phyloP scores from a whole-genome alignment of 495 filamentous ascomycete genomes.

The Cladorrhinum samala region DNA sequence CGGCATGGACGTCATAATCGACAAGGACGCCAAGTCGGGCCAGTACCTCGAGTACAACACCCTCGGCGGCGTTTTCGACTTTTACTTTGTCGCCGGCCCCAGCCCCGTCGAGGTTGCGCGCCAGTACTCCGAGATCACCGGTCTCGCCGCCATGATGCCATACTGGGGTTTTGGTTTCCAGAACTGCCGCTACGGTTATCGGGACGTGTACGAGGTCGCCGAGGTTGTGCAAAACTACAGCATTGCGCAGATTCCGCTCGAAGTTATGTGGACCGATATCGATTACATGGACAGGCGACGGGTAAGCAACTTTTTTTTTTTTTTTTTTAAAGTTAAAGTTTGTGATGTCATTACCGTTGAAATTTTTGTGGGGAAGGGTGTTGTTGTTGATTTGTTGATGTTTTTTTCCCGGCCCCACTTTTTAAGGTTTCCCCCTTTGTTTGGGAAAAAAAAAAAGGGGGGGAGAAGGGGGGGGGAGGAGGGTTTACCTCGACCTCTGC shows the following conservation, averaged over 20 bases:
- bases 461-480: too few species aligned
- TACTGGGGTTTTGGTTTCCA: constrained; percentile 86
- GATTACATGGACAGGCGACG: constrained; percentile 66
- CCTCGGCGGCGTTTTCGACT: constrained; percentile 73
- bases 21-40: constrained; percentile 51
- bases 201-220: constrained; percentile 69
- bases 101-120: constrained; percentile 62
- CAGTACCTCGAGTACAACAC: constrained; percentile 84
- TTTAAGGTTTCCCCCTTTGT: too few species aligned
- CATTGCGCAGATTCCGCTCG: constrained; percentile 66
- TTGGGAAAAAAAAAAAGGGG: too few species aligned
- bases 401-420: too few species aligned
- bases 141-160: constrained; percentile 68
- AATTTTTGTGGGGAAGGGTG: too few species aligned
- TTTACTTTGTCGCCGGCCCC: constrained; percentile 77
- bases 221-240: constrained; percentile 79
- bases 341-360: too few species aligned
- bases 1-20: constrained; percentile 83
- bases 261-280: constrained; percentile 89
- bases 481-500: too few species aligned
- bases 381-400: too few species aligned
- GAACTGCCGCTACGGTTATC: constrained; percentile 77
- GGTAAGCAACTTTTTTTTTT: too few species aligned
- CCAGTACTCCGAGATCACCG: constrained; percentile 69
- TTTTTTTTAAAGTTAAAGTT: too few species aligned